phyloP scores from a whole-genome alignment of 225 moss, liverwort and hornwort genomes.

The Marchantia paleacea region DNA sequence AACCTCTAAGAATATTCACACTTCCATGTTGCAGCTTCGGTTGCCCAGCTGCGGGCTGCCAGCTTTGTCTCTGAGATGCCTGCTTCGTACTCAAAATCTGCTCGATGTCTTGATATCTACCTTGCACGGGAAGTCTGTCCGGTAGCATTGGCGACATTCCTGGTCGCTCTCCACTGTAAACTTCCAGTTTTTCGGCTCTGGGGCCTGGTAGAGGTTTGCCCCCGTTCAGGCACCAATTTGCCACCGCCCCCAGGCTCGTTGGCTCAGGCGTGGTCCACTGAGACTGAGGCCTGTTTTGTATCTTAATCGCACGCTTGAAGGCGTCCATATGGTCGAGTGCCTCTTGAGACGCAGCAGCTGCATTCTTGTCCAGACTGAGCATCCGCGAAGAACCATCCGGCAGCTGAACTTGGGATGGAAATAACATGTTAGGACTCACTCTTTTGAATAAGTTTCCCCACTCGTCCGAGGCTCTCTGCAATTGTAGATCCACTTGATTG shows the following conservation, averaged over 20 bases:
- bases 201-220: constrained; percentile 7
- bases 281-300: constrained; percentile 27
- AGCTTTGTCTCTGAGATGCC: constrained; percentile 35
- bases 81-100: constrained; percentile 17
- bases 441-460: constrained; percentile 34
- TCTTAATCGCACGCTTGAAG: constrained; percentile 28
- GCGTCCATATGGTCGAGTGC: constrained; percentile 22
- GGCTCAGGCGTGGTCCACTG: constrained; percentile 24
- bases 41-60: constrained; percentile 31
- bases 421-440: constrained; percentile 35
- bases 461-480: constrained; percentile 29
- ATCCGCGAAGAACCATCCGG: constrained; percentile 20
- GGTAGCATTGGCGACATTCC: constrained; percentile 10
- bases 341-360: constrained; percentile 12
- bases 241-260: constrained; percentile 28
- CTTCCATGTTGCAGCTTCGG: constrained; percentile 24
- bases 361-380: constrained; percentile 22
- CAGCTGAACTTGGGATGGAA: constrained; percentile 29
- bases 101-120: constrained; percentile 19
- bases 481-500: constrained; percentile 22
- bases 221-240: constrained; percentile 32
- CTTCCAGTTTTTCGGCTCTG: constrained; percentile 27
- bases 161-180: constrained; percentile 18
- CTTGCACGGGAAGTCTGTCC: constrained; percentile 25
- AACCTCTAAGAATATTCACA: constrained; percentile 9